Percentiles rank a stretch among this genome's conserved stretches.
These are phyloP conservation scores for Eimeria mitis DNA, from an alignment of 169 alveolate genomes.

Conservation along the genomic window DNA sequence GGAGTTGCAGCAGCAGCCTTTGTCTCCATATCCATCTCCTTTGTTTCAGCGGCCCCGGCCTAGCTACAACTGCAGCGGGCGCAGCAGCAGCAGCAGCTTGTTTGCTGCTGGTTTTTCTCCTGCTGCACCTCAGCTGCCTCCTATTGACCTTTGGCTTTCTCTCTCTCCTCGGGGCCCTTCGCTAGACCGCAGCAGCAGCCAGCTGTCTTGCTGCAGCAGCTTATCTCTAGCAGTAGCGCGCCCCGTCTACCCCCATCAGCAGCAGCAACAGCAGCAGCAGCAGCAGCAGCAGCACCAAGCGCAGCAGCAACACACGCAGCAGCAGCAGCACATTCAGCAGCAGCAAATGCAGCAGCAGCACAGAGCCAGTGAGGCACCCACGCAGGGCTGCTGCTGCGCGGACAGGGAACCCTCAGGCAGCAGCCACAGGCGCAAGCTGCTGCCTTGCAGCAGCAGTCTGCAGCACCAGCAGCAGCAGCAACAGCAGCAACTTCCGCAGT, in stretches of 20 bases:
- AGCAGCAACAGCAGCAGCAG: slow-evolving; percentile 56
- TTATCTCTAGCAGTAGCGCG: slow-evolving; percentile 36
- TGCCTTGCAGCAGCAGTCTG: background rate
- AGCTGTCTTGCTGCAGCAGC: slow-evolving; percentile 64
- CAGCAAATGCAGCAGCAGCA: too few species aligned
- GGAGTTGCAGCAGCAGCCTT: slow-evolving; percentile 22
- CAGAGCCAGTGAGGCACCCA: slow-evolving; percentile 8
- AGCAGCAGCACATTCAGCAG: too few species aligned
- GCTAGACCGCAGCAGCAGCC: slow-evolving; percentile 51
- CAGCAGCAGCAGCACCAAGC: slow-evolving; percentile 22
- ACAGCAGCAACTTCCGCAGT: slow-evolving; percentile 43
- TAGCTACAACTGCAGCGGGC: slow-evolving; percentile 59
- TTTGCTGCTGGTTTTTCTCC: slow-evolving; percentile 61
- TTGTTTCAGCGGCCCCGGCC: slow-evolving; percentile 44
- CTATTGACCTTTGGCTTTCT: background rate
- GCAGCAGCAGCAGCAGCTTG: slow-evolving; percentile 68
- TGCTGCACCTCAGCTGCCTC: slow-evolving; percentile 60
- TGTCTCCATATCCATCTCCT: slow-evolving; percentile 29
- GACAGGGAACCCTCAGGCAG: background rate
- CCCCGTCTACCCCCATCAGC: slow-evolving; percentile 13
- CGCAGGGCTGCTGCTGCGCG: slow-evolving; percentile 24
- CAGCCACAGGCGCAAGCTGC: background rate
- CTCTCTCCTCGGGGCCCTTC: slow-evolving; percentile 20
- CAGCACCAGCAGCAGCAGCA: slow-evolving; percentile 36
- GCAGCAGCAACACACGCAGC: too few species aligned